A percentile compares a stretch with the other conserved stretches of the same genome.
Evolutionary conservation across 495 filamentous ascomycete species (phyloP).

Genomic region (Stereocaulon alpinum): DNA sequence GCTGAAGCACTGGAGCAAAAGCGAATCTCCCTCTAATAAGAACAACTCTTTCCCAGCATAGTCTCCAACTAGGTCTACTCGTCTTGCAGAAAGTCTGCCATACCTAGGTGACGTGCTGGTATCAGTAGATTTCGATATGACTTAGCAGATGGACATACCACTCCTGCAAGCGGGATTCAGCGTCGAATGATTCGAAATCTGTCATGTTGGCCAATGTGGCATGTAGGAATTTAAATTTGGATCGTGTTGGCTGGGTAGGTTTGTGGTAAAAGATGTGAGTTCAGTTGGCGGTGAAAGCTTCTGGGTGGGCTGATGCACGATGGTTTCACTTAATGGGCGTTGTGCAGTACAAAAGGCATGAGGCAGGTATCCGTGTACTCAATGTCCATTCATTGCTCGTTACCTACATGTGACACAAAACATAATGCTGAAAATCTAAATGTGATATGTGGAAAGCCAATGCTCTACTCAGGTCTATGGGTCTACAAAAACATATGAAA

Average conservation of each 20-base stretch:
- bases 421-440: background rate
- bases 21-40: constrained; percentile 62
- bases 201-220: background rate
- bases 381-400: constrained; percentile 5
- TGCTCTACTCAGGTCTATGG: background rate
- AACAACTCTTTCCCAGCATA: constrained; percentile 65
- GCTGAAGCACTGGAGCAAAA: constrained; percentile 51
- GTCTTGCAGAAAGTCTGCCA: constrained; percentile 11
- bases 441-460: background rate
- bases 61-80: constrained; percentile 57
- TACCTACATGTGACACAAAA: constrained; percentile 4
- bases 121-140: background rate
- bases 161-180: background rate
- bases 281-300: background rate
- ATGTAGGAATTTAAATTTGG: background rate
- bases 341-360: background rate
- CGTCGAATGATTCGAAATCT: background rate
- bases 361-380: background rate
- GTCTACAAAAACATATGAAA: background rate
- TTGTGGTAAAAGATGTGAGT: background rate
- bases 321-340: background rate
- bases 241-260: background rate
- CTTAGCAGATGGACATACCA: background rate
- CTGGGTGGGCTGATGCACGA: background rate
- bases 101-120: constrained; percentile 11